These are phyloP conservation scores for Corinectria fuckeliana DNA, from an alignment of 2,329 filamentous ascomycete species.

Conservation along the genomic window DNA sequence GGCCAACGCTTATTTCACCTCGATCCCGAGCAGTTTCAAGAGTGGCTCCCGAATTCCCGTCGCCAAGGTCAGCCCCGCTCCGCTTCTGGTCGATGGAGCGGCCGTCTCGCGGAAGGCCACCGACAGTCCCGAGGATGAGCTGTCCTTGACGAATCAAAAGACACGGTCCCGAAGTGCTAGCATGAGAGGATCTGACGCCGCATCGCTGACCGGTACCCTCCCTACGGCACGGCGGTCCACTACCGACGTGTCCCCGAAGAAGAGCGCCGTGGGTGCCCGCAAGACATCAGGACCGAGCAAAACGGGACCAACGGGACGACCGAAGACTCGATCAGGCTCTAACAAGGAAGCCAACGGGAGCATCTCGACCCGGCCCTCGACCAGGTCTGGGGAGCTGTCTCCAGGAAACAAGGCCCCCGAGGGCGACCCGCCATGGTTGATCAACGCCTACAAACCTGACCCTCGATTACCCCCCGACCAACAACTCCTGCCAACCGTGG, in stretches of 20 bases:
- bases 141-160: conserved; percentile 64
- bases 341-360: conserved; percentile 52
- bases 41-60: conserved; percentile 85
- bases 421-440: conserved; percentile 94
- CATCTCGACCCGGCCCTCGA: conserved; percentile 64
- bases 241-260: conserved; percentile 63
- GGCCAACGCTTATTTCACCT: conserved; percentile 56
- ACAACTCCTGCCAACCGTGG: conserved; percentile 93
- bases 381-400: conserved; percentile 64
- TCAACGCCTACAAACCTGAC: conserved; percentile 94
- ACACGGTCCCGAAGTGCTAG: conserved; percentile 75
- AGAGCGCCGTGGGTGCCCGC: conserved; percentile 47
- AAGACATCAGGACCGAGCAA: conserved; percentile 56
- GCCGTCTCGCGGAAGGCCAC: conserved; percentile 32
- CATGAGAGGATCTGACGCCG: conserved; percentile 45
- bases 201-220: conserved; percentile 28
- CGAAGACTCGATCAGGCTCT: conserved; percentile 68
- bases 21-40: conserved; percentile 57
- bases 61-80: conserved; percentile 78
- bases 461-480: conserved; percentile 93
- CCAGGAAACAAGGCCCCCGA: conserved; percentile 73
- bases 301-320: conserved; percentile 55
- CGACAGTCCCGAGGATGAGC: conserved; percentile 65
- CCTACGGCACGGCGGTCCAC: conserved; percentile 48
- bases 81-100: conserved; percentile 69